Evolutionary conservation across 306 rosid genomes (phyloP).

Genomic region (Cucurbita maxima): DNA sequence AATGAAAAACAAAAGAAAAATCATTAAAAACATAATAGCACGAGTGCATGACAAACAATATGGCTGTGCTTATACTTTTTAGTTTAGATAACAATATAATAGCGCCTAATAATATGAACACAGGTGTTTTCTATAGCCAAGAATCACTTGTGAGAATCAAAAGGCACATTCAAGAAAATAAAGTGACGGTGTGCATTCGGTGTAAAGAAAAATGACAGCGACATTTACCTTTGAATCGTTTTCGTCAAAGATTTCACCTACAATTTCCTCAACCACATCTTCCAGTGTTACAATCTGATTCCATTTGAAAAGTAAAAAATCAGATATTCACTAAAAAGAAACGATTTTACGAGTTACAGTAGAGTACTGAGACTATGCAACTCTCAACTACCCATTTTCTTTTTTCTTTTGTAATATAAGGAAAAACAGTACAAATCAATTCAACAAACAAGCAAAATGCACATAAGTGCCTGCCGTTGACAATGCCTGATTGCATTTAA

Average conservation of each 20-base stretch:
- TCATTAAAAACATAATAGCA: no score
- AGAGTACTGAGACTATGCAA: neutral
- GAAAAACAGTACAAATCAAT: neutral
- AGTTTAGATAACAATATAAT: neutral
- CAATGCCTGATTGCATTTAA: neutral
- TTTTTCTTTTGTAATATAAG: neutral
- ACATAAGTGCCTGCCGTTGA: neutral
- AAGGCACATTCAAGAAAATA: neutral
- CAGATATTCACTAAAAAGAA: neutral
- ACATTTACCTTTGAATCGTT: constrained; percentile 79
- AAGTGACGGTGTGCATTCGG: neutral
- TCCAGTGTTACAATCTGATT: constrained; percentile 78
- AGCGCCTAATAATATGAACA: neutral
- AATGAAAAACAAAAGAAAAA: constrained; percentile 7
- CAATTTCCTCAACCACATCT: constrained; percentile 97
- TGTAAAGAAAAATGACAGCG: neutral
- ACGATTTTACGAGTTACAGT: neutral
- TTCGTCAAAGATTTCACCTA: constrained; percentile 97
- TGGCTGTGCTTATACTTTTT: neutral
- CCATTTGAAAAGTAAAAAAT: neutral
- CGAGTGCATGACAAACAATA: neutral
- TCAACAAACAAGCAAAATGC: neutral
- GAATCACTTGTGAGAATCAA: neutral
- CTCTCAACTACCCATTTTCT: neutral
- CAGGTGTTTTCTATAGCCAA: neutral